A percentile compares a stretch with the other conserved stretches of the same genome.
These are phyloP conservation scores for Stromatinia cepivora DNA, from an alignment of 2,329 filamentous ascomycete genomes.

Conservation along the genomic window DNA sequence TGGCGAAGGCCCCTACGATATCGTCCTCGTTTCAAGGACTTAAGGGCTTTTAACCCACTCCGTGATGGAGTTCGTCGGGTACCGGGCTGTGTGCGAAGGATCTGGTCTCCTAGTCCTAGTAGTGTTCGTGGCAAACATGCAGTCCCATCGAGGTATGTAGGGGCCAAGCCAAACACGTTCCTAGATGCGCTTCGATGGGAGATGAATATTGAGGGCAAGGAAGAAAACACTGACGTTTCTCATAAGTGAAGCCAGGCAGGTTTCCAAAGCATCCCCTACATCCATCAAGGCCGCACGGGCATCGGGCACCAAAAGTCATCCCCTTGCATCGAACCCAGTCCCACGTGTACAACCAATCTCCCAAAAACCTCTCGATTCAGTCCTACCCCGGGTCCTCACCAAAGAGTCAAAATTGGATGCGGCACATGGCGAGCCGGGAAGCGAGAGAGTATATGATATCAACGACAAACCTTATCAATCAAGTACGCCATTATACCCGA, in stretches of 20 bases:
- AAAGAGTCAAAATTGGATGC: not conserved
- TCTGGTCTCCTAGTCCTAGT: not conserved
- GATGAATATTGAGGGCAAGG: not conserved
- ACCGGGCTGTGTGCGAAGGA: not conserved
- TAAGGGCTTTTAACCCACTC: not conserved
- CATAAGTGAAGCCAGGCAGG: not conserved
- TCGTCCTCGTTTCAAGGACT: constrained; percentile 2
- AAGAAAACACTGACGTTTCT: not conserved
- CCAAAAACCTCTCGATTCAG: not conserved
- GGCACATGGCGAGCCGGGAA: not conserved
- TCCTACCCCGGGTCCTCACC: too few relatives aligned
- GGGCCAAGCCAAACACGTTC: too few relatives aligned
- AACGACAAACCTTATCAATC: not conserved
- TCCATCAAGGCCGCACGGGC: not conserved
- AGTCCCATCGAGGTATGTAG: not conserved
- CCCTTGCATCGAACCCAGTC: not conserved
- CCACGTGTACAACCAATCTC: not conserved
- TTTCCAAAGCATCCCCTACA: not conserved
- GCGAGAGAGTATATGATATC: not conserved
- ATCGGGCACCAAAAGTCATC: not conserved
- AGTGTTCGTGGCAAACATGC: not conserved
- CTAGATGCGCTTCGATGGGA: not conserved
- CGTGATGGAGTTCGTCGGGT: not conserved
- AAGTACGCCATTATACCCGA: not conserved
- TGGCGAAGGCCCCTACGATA: constrained; percentile 9